phyloP scores from a whole-genome alignment of 352 stramenopile species.

The Proteromonas lacertae region DNA sequence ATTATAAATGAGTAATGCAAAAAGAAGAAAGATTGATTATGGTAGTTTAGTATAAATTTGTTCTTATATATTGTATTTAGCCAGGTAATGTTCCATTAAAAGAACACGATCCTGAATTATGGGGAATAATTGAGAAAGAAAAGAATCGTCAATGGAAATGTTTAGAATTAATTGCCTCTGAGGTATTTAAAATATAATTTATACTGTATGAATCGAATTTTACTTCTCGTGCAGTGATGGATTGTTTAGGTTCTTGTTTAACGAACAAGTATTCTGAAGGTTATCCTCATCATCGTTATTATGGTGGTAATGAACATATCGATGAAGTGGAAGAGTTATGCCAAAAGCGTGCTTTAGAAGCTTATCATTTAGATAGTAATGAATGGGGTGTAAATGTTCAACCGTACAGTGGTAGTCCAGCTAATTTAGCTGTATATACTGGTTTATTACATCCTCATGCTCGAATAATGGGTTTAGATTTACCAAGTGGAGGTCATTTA shows the following conservation, averaged over 20 bases:
- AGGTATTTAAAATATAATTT: too few species aligned
- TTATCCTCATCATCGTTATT: slow-evolving; percentile 69
- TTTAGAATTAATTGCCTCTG: slow-evolving; percentile 90
- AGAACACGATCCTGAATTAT: too few species aligned
- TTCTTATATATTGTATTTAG: too few species aligned
- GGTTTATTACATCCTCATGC: slow-evolving; percentile 77
- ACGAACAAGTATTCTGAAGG: slow-evolving; percentile 99
- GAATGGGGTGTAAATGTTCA: slow-evolving; percentile 35
- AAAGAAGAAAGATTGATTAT: too few species aligned
- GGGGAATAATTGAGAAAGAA: slow-evolving; percentile 56
- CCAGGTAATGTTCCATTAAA: too few species aligned
- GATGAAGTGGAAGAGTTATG: slow-evolving; percentile 76
- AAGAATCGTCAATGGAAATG: slow-evolving; percentile 61
- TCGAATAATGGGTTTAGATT: slow-evolving; percentile 96
- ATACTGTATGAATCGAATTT: too few species aligned
- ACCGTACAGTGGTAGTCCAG: slow-evolving; percentile 69
- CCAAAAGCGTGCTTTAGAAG: slow-evolving; percentile 54
- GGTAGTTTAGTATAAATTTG: too few species aligned
- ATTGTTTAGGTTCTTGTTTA: slow-evolving; percentile 76
- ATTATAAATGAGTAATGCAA: too few species aligned
- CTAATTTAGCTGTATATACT: slow-evolving; percentile 97
- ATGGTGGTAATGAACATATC: slow-evolving; percentile 89
- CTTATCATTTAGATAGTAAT: background rate
- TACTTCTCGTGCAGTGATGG: slow-evolving; percentile 69
- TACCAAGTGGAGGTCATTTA: slow-evolving; percentile 86